Conservation (phyloP, 768 basidiomycete genomes). For the Porpolomopsis calyptriformis region DNA sequence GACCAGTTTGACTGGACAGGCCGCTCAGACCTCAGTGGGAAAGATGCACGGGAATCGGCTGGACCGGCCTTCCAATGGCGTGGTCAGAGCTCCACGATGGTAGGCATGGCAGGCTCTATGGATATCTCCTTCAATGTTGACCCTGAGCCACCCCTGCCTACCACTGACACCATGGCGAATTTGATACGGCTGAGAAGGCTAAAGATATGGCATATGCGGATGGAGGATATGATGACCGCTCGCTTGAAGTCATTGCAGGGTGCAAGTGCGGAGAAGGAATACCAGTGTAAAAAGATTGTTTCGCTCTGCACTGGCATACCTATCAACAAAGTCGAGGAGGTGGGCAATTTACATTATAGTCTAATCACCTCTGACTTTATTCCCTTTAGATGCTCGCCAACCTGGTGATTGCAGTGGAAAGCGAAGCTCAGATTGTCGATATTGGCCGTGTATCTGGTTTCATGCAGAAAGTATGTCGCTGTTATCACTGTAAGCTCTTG, state of each 20-base stretch:
- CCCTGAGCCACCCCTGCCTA: constrained; percentile 62
- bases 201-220: constrained; percentile 73
- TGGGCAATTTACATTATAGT: constrained; percentile 30
- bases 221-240: constrained; percentile 63
- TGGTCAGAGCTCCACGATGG: constrained; percentile 56
- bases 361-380: constrained; percentile 8
- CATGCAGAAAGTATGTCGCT: constrained; percentile 66
- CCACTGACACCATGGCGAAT: constrained; percentile 43
- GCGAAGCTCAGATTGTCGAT: constrained; percentile 73
- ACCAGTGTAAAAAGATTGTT: constrained; percentile 86
- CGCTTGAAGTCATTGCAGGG: constrained; percentile 64
- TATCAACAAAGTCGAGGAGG: constrained; percentile 82
- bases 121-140: constrained; percentile 58
- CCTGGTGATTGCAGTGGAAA: constrained; percentile 79
- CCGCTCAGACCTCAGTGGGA: constrained; percentile 37
- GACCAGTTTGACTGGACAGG: constrained; percentile 87
- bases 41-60: constrained; percentile 29
- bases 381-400: constrained; percentile 65
- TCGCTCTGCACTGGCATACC: constrained; percentile 80
- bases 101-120: constrained; percentile 51
- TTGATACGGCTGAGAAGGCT: constrained; percentile 66
- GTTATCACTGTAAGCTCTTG: not conserved
- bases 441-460: constrained; percentile 81
- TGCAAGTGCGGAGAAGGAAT: constrained; percentile 79
- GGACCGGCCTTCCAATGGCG: constrained; percentile 65